A percentile compares a stretch with the other conserved stretches of the same genome.
These are phyloP conservation scores for Quercus lobata DNA, from an alignment of 331 rosid species.

Conservation along the genomic window DNA sequence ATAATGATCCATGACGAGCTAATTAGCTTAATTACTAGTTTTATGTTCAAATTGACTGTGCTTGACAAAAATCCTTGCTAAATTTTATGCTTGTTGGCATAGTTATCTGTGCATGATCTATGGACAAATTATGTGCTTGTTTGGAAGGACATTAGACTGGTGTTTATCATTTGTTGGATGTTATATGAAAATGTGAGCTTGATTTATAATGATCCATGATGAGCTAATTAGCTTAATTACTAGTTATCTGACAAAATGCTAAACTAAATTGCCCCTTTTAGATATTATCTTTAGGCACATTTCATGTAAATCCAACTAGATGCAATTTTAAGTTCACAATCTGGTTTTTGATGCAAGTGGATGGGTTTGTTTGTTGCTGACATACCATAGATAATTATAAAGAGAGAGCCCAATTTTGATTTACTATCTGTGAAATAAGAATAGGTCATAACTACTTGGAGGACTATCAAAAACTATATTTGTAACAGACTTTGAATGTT, in stretches of 20 bases:
- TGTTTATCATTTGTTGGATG: too few species aligned
- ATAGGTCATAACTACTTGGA: not conserved
- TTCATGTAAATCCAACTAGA: not conserved
- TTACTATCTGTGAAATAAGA: not conserved
- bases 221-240: not conserved
- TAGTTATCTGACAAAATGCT: not conserved
- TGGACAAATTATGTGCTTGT: too few species aligned
- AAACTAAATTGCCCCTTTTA: not conserved
- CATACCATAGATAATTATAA: too few species aligned
- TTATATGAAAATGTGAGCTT: not conserved
- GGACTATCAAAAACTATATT: not conserved
- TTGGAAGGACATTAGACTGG: too few species aligned
- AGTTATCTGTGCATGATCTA: too few species aligned
- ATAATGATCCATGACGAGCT: not conserved
- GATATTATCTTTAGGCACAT: not conserved
- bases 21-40: not conserved
- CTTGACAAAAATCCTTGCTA: too few species aligned
- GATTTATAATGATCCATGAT: not conserved
- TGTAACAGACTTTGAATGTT: not conserved
- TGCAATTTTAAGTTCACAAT: constrained; percentile 1
- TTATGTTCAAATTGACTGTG: too few species aligned
- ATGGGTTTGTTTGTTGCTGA: not conserved
- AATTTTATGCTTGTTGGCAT: too few species aligned
- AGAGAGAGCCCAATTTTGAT: not conserved
- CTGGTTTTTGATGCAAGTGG: not conserved